These are phyloP conservation scores for Puccinia coronata DNA, from an alignment of 1,284 basidiomycete species.

Conservation along the genomic window DNA sequence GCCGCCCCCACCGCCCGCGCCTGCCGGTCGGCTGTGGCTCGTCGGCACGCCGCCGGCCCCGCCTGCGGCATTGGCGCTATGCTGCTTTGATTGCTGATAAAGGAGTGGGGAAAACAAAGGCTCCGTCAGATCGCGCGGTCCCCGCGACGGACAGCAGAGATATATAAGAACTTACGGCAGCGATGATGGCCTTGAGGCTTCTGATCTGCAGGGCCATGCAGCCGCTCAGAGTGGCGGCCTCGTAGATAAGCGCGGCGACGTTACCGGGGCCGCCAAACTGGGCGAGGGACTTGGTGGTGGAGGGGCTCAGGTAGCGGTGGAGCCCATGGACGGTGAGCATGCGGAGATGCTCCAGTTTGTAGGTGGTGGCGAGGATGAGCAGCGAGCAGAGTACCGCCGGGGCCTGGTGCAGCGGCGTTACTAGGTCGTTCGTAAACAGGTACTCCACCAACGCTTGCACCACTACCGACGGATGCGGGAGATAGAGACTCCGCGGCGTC, in stretches of 20 bases:
- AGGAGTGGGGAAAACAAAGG: background rate
- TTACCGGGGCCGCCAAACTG: constrained; percentile 23
- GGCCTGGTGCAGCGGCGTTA: constrained; percentile 85
- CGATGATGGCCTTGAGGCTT: constrained; percentile 53
- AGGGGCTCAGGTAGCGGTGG: constrained; percentile 63
- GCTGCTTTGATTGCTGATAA: constrained; percentile 23
- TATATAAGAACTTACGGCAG: background rate
- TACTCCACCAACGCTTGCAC: constrained; percentile 87
- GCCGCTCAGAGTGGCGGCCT: constrained; percentile 85
- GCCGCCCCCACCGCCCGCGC: no score
- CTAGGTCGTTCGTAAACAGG: constrained; percentile 79
- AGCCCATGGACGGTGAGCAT: constrained; percentile 83
- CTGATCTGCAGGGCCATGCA: constrained; percentile 84
- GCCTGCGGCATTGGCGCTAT: background rate
- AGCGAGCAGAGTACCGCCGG: constrained; percentile 84
- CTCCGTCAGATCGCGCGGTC: background rate
- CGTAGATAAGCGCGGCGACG: constrained; percentile 57
- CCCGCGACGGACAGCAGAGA: background rate
- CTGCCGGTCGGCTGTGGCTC: background rate
- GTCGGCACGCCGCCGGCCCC: background rate
- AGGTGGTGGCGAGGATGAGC: constrained; percentile 78
- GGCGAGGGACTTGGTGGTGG: background rate
- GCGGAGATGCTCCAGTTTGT: constrained; percentile 74
- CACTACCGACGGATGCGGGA: constrained; percentile 86
- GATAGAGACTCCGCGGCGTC: constrained; percentile 72